Conservation (phyloP, 441 rosid species). For the Flueggea neowawraea region DNA sequence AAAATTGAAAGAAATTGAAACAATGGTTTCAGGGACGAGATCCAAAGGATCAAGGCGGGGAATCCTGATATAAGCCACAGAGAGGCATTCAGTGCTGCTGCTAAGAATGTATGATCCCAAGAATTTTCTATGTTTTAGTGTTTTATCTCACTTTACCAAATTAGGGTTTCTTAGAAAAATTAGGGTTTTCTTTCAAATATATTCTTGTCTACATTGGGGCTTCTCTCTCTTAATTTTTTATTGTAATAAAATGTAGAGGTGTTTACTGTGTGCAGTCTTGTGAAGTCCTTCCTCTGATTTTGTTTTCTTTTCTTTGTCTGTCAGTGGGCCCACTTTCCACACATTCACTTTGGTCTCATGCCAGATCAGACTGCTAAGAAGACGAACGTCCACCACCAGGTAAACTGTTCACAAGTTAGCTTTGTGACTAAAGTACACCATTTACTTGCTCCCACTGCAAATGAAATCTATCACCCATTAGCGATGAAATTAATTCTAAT, state of each 20-base stretch:
- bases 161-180: conserved; percentile 25
- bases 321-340: conserved; percentile 99
- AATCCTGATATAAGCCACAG: conserved; percentile 99
- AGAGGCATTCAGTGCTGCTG: conserved; percentile 99
- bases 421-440: too few species aligned
- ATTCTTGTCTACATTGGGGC: neutral
- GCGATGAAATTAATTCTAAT: too few species aligned
- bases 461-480: too few species aligned
- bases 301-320: conserved; percentile 9
- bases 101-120: conserved; percentile 72
- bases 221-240: too few species aligned
- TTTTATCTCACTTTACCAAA: conserved; percentile 28
- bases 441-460: too few species aligned
- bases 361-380: conserved; percentile 96
- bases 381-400: conserved; percentile 75
- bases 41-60: conserved; percentile 98
- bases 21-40: conserved; percentile 61
- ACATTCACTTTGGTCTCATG: conserved; percentile 97
- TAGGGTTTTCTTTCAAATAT: conserved; percentile 15
- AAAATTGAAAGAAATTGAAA: too few species aligned
- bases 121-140: neutral
- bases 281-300: conserved; percentile 9
- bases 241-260: too few species aligned
- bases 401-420: conserved; percentile 14
- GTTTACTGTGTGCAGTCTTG: neutral